A percentile compares a stretch with the other conserved stretches of the same genome.
Conservation (phyloP, 257 asterid genomes). For the Capsicum pubescens region DNA sequence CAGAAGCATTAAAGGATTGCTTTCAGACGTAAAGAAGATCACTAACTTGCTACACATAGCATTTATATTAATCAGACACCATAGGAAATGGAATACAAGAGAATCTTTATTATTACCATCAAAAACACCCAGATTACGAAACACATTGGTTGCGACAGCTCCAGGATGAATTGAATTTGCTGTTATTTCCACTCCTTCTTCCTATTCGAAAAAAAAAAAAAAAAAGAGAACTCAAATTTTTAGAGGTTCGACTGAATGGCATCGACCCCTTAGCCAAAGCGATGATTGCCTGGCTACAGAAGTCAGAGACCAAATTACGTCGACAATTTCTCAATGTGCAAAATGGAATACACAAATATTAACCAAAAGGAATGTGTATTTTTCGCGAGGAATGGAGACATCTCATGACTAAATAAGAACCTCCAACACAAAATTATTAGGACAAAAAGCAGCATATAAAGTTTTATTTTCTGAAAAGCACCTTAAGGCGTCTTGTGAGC, state of each 20-base stretch:
- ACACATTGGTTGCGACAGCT: conserved; percentile 66
- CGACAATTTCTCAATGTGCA: not conserved
- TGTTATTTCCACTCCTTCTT: conserved; percentile 73
- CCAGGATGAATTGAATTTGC: conserved; percentile 97
- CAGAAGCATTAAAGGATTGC: not conserved
- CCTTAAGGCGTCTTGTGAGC: conserved; percentile 69
- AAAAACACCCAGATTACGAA: conserved; percentile 57
- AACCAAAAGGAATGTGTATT: not conserved
- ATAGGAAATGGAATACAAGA: not conserved
- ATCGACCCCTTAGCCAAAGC: not conserved
- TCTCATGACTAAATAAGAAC: conserved; percentile 7
- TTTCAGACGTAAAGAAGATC: not conserved
- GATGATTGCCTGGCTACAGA: not conserved
- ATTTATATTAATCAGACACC: conserved; percentile 18
- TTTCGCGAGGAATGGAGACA: not conserved
- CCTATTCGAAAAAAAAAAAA: conserved; percentile 46
- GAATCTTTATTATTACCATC: conserved; percentile 43
- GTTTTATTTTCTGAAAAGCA: conserved; percentile 26
- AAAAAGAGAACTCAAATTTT: not conserved
- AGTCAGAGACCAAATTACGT: not conserved
- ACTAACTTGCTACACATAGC: not conserved
- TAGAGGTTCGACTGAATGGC: not conserved
- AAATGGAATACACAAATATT: not conserved
- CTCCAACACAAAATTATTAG: not conserved
- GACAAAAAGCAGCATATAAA: not conserved